These are phyloP conservation scores for Neurospora sp. DNA, from an alignment of 495 filamentous ascomycete genomes.

Conservation along the genomic window DNA sequence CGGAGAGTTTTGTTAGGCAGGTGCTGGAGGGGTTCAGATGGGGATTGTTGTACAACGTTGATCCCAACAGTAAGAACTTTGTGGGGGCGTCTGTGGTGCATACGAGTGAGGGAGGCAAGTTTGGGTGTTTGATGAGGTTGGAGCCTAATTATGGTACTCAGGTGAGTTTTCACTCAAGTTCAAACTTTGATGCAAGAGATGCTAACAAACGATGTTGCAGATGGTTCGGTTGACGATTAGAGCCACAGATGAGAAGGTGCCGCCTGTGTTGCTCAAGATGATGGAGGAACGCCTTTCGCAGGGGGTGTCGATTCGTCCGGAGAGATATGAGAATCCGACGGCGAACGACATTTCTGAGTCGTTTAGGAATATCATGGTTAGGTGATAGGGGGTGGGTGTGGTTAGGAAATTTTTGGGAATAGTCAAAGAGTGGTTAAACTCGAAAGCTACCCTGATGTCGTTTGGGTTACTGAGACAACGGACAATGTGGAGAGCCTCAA, in stretches of 20 bases:
- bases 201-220: constrained; percentile 32
- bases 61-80: constrained; percentile 85
- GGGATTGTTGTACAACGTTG: constrained; percentile 75
- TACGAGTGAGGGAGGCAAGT: constrained; percentile 76
- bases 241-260: constrained; percentile 84
- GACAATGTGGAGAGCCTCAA: background rate
- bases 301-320: constrained; percentile 33
- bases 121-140: constrained; percentile 82
- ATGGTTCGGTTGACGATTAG: constrained; percentile 93
- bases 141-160: constrained; percentile 90
- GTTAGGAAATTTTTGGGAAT: too few species aligned
- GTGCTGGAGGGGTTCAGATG: constrained; percentile 75
- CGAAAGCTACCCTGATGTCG: background rate
- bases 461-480: background rate
- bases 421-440: background rate
- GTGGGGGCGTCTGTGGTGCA: constrained; percentile 87
- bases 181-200: background rate
- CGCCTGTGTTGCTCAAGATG: constrained; percentile 65
- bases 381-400: constrained; percentile 9
- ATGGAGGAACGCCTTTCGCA: constrained; percentile 71
- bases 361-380: constrained; percentile 42
- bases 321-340: constrained; percentile 24
- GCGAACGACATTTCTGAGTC: constrained; percentile 35
- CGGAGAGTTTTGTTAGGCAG: constrained; percentile 48
- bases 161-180: constrained; percentile 37